Evolutionary conservation across 352 stramenopile species (phyloP), one percentile per base, ranked within the genome.

Genomic region (Globisporangium echinulatum): DNA sequence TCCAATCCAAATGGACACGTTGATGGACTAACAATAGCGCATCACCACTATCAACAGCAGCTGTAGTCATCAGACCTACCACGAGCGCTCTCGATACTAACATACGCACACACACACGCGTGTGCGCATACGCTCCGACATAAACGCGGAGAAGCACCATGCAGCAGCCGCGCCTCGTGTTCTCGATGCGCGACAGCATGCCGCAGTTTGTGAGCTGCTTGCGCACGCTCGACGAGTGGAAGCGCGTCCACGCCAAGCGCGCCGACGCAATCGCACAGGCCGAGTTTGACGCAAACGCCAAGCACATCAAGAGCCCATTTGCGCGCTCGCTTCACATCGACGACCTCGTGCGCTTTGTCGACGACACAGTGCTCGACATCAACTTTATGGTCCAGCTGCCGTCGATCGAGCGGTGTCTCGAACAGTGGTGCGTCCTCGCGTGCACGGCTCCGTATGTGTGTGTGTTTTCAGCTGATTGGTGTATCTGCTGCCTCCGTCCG

Each of bases 371-470:
- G 17, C 53, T 91, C 40, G 82, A 94, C 57, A 88, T 92, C 50
- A 84, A 90, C 54, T 92, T 91, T 44, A 90, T 91, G 78, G 77
- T 88, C 51, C 80, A 89, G 54, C 60, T 94, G 10, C 85, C 85
- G 49, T 92, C 82, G 33, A 92, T 94, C 48, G 81, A 94, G 42
- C 84, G 83, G 53, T 90, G 80, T 51, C 64, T 92, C 1, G 74
- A 82, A 5, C 77, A 77, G 52, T 94, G 82, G 82, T 90, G 56
- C 44, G 55, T 42, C 19, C 9, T 55, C 38, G 19, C 14, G 19
- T 25, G 17, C 25, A 39, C 47, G 6, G 7, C 10, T 6, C 15
- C 14, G 9, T 49, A 7, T 44, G 11, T 25, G 10, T 19, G 25
- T 3, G 25, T 11, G 25, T 19, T 51, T 50, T 4, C n/a, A 7